Base-by-base conservation (phyloP, 2,329 filamentous ascomycete species). In the Pseudogymnoascus sp. region DNA sequence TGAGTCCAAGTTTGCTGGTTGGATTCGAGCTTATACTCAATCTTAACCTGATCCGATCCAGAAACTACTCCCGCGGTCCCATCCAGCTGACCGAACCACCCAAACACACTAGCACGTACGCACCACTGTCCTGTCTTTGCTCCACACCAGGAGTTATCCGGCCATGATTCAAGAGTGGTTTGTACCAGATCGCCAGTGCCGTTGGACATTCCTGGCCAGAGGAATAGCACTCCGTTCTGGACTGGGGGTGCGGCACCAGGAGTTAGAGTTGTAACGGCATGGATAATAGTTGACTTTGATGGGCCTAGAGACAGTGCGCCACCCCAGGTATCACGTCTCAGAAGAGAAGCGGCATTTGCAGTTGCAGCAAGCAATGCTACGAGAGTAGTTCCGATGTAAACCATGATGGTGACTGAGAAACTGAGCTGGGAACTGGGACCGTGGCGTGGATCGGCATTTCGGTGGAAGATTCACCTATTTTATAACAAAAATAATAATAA, bases 161-260 rank as follows among this genome's bases (percentile, higher is more conserved):
- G 65, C 77, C 75, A 78, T 18, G 71, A 73, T 65, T 79, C 76
- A 4, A 78, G 69, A 0, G 76, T 78, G 0, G 76, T 75, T 64
- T 78, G 76, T 53, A 79, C 68, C 14, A 79, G 69, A 60, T 79
- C 74, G 1, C 77, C 76, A 2, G 77, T 79, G 40, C 77, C 76
- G 65, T 78, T 79, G 61, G 74, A 76, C 75, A 79, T 78, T 4
- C 77, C 77, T 5, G 76, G 78, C 76, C 75, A 79, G 37, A 79
- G 71, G 68, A 77, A 78, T 0, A 79, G 71, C 34, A 70, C 69
- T 3, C 76, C 76, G 28, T 71, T 73, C 60, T 78, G 76, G 0
- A 71, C 73, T 0, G 71, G 46, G 5, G 77, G 77, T 0, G 76
- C 75, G 1, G 68, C 64, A 21, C 77, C 77, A 1, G 76, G 76